phyloP scores from a whole-genome alignment of 371 early-diverging fungal species.

The Mortierella sp. region DNA sequence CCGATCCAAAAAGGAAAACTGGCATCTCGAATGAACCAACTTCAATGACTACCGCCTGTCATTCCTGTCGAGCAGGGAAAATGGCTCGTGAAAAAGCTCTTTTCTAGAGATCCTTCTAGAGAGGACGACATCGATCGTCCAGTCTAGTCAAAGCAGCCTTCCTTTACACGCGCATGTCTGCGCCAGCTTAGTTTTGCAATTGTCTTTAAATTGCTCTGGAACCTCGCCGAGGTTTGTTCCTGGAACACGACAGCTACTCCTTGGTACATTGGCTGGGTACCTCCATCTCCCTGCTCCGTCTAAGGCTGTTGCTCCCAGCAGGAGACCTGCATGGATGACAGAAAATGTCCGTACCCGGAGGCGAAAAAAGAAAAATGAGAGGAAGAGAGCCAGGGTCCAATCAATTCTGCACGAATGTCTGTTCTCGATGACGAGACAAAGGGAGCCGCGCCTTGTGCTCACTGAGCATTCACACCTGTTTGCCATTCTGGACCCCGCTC shows the following conservation, averaged over 20 bases:
- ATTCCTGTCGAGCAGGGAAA: background rate
- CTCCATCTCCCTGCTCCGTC: background rate
- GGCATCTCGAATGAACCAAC: background rate
- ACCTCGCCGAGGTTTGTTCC: no score
- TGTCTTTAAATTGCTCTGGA: no score
- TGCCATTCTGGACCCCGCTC: background rate
- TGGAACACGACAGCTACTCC: no score
- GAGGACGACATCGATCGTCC: background rate
- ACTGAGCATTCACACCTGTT: background rate
- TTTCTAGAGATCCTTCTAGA: background rate
- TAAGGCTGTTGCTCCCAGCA: no score
- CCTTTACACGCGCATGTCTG: background rate
- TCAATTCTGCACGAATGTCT: slow-evolving; percentile 35
- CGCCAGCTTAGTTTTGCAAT: no score
- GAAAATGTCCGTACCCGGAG: background rate
- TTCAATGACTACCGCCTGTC: background rate
- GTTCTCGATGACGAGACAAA: slow-evolving; percentile 11
- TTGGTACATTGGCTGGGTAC: no score
- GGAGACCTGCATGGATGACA: slow-evolving; percentile 1
- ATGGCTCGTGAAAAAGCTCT: slow-evolving; percentile 11
- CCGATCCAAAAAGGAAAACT: background rate
- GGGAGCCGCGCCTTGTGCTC: background rate
- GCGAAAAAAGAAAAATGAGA: background rate
- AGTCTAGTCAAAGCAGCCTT: background rate
- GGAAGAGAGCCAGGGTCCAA: slow-evolving; percentile 38